These are phyloP conservation scores for Nicotiana otophora DNA, from an alignment of 257 asterid genomes.

Conservation along the genomic window DNA sequence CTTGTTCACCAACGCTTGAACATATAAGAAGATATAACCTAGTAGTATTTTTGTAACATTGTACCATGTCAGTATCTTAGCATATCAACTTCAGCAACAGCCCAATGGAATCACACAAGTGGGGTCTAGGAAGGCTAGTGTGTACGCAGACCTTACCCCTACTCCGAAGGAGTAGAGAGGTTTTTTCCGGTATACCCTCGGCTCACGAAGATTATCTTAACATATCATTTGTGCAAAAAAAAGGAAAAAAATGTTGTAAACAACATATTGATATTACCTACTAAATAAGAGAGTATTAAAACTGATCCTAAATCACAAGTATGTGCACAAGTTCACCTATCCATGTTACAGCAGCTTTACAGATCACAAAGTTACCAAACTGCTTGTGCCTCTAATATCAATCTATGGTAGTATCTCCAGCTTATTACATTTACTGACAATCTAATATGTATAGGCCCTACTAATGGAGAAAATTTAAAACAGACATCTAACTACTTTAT, in stretches of 20 bases:
- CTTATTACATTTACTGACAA: slow-evolving; percentile 6
- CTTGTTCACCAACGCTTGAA: no score
- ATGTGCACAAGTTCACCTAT: slow-evolving; percentile 21
- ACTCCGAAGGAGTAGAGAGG: no score
- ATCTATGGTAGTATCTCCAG: neutral
- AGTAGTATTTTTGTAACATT: no score
- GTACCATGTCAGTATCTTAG: no score
- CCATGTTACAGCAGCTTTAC: neutral
- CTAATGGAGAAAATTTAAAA: neutral
- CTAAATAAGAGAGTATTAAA: neutral
- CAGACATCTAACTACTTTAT: neutral
- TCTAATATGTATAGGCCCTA: neutral
- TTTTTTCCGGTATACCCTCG: no score
- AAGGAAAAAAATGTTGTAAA: neutral
- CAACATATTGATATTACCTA: neutral
- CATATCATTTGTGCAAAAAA: no score
- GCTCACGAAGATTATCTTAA: no score
- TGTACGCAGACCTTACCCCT: no score
- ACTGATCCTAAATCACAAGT: neutral
- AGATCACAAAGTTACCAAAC: neutral
- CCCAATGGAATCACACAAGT: no score
- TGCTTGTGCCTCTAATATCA: neutral
- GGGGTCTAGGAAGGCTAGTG: no score
- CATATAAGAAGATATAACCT: no score
- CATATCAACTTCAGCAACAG: no score